A percentile compares a stretch with the other conserved stretches of the same genome.
Conservation (phyloP, 2,329 filamentous ascomycete species). For the Tolypocladium inflatum region DNA sequence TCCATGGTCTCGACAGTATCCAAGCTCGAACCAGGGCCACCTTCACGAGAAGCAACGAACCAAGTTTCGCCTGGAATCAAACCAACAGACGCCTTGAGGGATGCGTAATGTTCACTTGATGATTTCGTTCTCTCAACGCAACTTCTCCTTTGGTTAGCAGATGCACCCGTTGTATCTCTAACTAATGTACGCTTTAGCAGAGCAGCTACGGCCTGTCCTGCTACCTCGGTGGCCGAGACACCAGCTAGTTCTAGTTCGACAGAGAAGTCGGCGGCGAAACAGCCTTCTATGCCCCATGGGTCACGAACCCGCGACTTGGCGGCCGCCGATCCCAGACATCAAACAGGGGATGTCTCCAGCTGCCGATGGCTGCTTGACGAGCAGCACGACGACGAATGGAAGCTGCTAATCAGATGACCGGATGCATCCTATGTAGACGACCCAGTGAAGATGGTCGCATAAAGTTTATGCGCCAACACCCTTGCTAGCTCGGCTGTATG, state of each 20-base stretch:
- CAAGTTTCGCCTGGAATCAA: not conserved
- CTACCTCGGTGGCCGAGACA: not conserved
- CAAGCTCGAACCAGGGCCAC: not conserved
- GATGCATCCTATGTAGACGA: not conserved
- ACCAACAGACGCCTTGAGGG: not conserved
- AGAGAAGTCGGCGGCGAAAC: not conserved
- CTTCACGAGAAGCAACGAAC: not conserved
- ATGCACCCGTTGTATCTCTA: not conserved
- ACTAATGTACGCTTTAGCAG: not conserved
- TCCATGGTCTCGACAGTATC: not conserved
- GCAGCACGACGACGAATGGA: not conserved
- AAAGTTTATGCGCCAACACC: not conserved
- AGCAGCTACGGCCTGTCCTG: not conserved
- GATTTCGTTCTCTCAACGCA: not conserved
- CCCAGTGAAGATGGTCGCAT: not conserved
- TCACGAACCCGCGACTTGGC: not conserved
- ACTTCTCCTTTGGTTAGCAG: too few species aligned
- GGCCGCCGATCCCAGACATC: not conserved
- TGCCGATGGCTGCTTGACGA: not conserved
- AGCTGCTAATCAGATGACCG: not conserved
- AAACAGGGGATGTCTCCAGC: not conserved
- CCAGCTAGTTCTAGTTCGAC: not conserved
- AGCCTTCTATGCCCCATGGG: not conserved
- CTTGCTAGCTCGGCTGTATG: not conserved
- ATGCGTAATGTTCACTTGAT: not conserved